Evolutionary conservation across 208 protist species (phyloP), one percentile per base, ranked within the genome.

Genomic region (Crithidia brevicula): DNA sequence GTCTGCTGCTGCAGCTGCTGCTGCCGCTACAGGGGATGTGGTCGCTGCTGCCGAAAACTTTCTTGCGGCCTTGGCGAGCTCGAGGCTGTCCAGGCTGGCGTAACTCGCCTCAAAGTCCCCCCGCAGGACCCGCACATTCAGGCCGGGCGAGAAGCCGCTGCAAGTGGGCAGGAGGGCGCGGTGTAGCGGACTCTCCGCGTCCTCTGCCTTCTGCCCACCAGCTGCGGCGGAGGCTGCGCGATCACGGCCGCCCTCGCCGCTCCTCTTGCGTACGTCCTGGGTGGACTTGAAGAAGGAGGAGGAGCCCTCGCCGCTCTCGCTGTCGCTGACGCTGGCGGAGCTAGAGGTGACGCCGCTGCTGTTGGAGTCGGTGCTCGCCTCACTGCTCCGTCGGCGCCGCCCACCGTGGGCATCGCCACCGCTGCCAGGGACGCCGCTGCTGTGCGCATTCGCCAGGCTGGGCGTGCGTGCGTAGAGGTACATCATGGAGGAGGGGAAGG

Each of bases 21-120:
- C n/a, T 7, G 58, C n/a, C 1, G 20, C 20, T 10, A 28, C 30
- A 3, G 58, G 4, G n/a, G 43, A 33, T 2, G 58, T 28, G 40
- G 58, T 28, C 1, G 43, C 58, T 3, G 10, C 58, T 4, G 43
- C 58, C 6, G 30, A 25, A 2, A 30, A 3, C 58, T 52, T 50
- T 30, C 52, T 50, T n/a, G 43, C 43, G 5, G 43, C 58, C n/a
- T 13, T 33, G n/a, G 58, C 58, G 43, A 79, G 53, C 13, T 54
- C 5, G 38, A 50, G 40, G 54, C 77, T 83, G 38, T 83, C 77
- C 22, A 83, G 67, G n/a, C 77, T 83, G 15, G 33, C 45, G 45
- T 83, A 60, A 0, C 22, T 27, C 27, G 45, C 56, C 50, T 73
- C 61, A 25, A 83, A 83, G 59, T 66, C 27, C 13, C 77, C 77